Conservation (phyloP, 176 grass and related monocot genomes). For the Tillandsia fasciculata region DNA sequence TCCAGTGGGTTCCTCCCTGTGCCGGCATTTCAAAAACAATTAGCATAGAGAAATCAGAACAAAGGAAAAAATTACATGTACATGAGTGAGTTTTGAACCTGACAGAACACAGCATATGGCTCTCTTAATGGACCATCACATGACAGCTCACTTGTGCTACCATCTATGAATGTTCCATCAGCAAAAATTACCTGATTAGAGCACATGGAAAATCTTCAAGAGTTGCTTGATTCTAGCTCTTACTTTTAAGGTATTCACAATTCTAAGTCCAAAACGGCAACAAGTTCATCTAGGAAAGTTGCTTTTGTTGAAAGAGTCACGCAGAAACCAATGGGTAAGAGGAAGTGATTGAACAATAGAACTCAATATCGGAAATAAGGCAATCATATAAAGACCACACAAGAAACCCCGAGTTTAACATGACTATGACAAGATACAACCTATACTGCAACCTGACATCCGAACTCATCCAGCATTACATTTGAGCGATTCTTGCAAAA, state of each 20-base stretch:
- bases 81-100: slow-evolving; percentile 33
- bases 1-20: slow-evolving; percentile 97
- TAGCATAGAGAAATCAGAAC: background rate
- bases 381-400: background rate
- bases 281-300: background rate
- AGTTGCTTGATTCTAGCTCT: background rate
- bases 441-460: background rate
- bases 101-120: slow-evolving; percentile 90
- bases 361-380: background rate
- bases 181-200: slow-evolving; percentile 84
- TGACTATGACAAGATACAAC: background rate
- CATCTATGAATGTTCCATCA: slow-evolving; percentile 89
- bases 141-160: slow-evolving; percentile 87
- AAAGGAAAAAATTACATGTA: background rate
- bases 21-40: background rate
- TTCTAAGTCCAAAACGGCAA: background rate
- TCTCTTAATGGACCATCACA: slow-evolving; percentile 92
- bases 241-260: background rate
- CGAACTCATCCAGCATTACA: background rate
- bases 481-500: no score
- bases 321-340: background rate
- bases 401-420: background rate
- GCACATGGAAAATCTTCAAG: background rate
- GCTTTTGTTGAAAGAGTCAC: background rate
- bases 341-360: background rate